A percentile compares a stretch with the other conserved stretches of the same genome.
Conservation (phyloP, 306 rosid genomes). For the Sicyos edulis region DNA sequence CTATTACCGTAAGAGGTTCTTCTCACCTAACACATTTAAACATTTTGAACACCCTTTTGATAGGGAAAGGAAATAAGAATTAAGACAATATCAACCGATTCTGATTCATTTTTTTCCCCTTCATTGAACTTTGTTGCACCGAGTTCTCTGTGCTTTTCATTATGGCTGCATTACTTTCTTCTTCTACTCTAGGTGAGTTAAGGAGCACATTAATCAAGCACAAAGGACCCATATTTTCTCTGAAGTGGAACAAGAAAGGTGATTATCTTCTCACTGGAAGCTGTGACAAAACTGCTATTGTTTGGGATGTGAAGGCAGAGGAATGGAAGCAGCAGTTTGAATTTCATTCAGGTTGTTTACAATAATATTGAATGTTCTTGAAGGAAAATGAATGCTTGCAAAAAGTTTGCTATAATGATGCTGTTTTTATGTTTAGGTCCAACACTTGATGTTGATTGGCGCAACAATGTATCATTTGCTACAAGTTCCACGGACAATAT, state of each 20-base stretch:
- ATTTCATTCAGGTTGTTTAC: conserved; percentile 66
- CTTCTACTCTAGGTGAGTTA: conserved; percentile 53
- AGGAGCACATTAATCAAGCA: conserved; percentile 76
- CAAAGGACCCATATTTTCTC: conserved; percentile 85
- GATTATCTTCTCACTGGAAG: conserved; percentile 95
- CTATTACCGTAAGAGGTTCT: not conserved
- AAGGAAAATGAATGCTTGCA: not conserved
- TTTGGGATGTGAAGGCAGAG: conserved; percentile 88
- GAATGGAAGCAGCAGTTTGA: conserved; percentile 91
- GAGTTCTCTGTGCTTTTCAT: not conserved
- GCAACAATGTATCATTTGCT: conserved; percentile 81
- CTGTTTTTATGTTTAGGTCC: conserved; percentile 52
- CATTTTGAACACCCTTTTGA: not conserved
- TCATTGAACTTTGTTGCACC: not conserved
- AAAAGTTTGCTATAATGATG: not conserved
- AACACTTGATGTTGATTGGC: conserved; percentile 95
- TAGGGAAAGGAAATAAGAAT: not conserved
- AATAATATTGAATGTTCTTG: conserved; percentile 7
- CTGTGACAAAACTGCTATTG: conserved; percentile 90
- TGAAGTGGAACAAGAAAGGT: conserved; percentile 94
- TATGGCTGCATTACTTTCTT: not conserved
- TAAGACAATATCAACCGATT: not conserved
- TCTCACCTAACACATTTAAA: not conserved
- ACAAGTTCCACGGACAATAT: conserved; percentile 79
- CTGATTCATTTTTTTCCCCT: not conserved